Conservation (phyloP, 257 asterid genomes). For the Thymus mandschuricus region DNA sequence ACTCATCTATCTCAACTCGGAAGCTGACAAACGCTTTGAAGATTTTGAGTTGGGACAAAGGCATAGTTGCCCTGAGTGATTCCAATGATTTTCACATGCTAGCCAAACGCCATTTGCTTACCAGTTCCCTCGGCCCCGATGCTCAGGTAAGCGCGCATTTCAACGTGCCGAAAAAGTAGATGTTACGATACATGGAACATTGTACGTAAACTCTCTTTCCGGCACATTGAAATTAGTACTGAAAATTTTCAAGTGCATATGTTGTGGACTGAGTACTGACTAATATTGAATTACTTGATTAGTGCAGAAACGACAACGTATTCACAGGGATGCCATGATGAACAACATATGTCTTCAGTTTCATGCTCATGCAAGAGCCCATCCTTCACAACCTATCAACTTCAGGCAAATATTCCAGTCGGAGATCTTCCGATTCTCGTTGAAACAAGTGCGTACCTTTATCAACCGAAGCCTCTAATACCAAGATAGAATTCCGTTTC, state of each 20-base stretch:
- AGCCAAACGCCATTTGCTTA: constrained; percentile 52
- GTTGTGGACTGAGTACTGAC: too few relatives aligned
- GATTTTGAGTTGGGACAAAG: too few relatives aligned
- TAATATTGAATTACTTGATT: not conserved
- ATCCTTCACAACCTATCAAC: constrained; percentile 59
- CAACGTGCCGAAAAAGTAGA: not conserved
- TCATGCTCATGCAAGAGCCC: constrained; percentile 36
- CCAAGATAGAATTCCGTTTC: too few relatives aligned
- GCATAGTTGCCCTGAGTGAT: constrained; percentile 31
- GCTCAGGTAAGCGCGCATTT: constrained; percentile 62
- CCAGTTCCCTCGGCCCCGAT: constrained; percentile 67
- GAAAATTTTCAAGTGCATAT: too few relatives aligned
- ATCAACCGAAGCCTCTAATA: too few relatives aligned
- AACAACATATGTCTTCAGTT: constrained; percentile 39
- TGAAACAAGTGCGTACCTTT: constrained; percentile 55
- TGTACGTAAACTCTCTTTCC: too few relatives aligned
- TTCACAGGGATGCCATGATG: constrained; percentile 61
- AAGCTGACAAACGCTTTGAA: too few relatives aligned
- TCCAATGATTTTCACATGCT: constrained; percentile 65
- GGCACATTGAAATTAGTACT: not conserved
- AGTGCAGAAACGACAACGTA: constrained; percentile 65
- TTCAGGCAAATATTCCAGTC: constrained; percentile 66
- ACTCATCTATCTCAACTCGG: too few relatives aligned
- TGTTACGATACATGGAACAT: too few relatives aligned
- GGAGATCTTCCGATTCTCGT: constrained; percentile 70